phyloP scores from a whole-genome alignment of 1,284 basidiomycete species.

The Neonothopanus nambi region DNA sequence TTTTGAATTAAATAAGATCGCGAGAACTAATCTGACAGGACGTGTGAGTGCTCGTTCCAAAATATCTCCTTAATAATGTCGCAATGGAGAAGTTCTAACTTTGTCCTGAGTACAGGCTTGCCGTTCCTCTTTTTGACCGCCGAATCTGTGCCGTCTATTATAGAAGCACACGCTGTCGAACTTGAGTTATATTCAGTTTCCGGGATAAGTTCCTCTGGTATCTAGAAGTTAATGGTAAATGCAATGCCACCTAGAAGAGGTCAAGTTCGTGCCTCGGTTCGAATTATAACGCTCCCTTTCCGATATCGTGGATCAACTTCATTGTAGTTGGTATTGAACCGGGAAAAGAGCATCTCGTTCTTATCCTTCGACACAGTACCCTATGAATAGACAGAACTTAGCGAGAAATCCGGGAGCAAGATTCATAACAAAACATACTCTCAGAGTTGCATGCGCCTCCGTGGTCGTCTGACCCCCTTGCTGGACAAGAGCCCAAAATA shows the following conservation, averaged over 20 bases:
- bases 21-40: constrained; percentile 37
- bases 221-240: constrained; percentile 10
- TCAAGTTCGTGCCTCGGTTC: constrained; percentile 46
- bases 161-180: background rate
- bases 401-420: background rate
- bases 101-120: constrained; percentile 38
- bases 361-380: constrained; percentile 89
- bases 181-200: background rate
- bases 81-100: constrained; percentile 67
- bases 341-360: constrained; percentile 85
- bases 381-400: constrained; percentile 38
- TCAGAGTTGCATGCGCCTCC: constrained; percentile 81
- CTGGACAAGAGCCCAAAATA: constrained; percentile 92
- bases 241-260: background rate
- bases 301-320: constrained; percentile 71
- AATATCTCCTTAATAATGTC: constrained; percentile 84
- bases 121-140: constrained; percentile 26
- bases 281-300: constrained; percentile 86
- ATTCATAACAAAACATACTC: constrained; percentile 39
- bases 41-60: constrained; percentile 60
- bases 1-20: background rate
- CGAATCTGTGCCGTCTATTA: background rate
- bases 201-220: constrained; percentile 3
- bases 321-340: constrained; percentile 91
- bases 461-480: constrained; percentile 74